Evolutionary conservation across 2,329 filamentous ascomycete species (phyloP).

Genomic region (Cercospora berteroae): DNA sequence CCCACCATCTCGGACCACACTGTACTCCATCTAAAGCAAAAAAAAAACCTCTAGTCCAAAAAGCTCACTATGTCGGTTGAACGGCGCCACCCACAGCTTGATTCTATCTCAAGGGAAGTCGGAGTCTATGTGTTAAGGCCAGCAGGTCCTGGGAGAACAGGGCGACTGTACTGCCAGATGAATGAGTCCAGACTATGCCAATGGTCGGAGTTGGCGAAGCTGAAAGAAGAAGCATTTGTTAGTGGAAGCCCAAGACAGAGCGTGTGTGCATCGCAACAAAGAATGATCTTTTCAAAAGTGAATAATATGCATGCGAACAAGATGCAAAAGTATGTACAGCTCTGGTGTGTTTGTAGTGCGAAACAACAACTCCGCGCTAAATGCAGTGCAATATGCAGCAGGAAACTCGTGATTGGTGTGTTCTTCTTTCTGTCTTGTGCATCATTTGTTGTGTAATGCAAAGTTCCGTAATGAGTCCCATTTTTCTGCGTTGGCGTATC

Average conservation of each 20-base stretch:
- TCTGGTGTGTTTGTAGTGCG: neutral
- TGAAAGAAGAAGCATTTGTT: conserved; percentile 18
- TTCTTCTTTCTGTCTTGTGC: neutral
- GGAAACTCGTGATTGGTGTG: neutral
- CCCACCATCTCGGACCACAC: neutral
- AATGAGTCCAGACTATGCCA: conserved; percentile 29
- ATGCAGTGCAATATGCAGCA: neutral
- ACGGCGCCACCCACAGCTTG: too few species aligned
- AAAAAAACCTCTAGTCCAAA: neutral
- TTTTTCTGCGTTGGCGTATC: conserved; percentile 75
- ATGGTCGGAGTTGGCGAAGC: conserved; percentile 32
- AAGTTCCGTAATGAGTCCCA: conserved; percentile 87
- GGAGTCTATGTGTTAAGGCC: conserved; percentile 7
- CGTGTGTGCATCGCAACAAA: neutral
- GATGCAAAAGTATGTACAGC: conserved; percentile 5
- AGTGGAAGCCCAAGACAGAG: conserved; percentile 8
- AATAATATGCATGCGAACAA: neutral
- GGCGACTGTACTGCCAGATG: conserved; percentile 27
- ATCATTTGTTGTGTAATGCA: conserved; percentile 71
- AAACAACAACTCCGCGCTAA: neutral
- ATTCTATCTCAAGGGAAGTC: too few species aligned
- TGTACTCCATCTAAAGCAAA: too few species aligned
- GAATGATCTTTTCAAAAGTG: neutral
- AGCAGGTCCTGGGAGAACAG: conserved; percentile 23
- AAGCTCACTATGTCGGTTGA: neutral